Conservation (phyloP, 139 green algal species). For the Marvania coccoides region DNA sequence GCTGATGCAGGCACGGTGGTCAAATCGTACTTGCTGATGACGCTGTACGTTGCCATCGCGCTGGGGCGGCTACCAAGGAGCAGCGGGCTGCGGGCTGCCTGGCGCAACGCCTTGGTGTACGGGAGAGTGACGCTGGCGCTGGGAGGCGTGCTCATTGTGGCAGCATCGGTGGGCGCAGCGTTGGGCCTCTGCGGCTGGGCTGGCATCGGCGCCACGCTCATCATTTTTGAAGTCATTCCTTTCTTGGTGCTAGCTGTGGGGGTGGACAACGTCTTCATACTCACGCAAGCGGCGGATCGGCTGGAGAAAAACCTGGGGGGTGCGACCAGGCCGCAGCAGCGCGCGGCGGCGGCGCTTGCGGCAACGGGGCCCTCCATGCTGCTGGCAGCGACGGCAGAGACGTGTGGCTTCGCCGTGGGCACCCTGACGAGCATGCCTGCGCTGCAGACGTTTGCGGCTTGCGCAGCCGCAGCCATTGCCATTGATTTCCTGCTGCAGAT, state of each 20-base stretch:
- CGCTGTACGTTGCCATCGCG: conserved; percentile 70
- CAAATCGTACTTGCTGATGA: conserved; percentile 74
- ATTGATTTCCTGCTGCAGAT: conserved; percentile 81
- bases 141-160: conserved; percentile 67
- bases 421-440: conserved; percentile 74
- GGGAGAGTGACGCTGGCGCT: conserved; percentile 41
- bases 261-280: conserved; percentile 95
- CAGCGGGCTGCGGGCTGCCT: conserved; percentile 3
- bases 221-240: conserved; percentile 85
- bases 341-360: conserved; percentile 61
- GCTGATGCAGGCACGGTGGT: conserved; percentile 59
- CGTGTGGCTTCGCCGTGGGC: conserved; percentile 67
- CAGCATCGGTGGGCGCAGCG: conserved; percentile 53
- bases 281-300: conserved; percentile 64
- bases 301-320: conserved; percentile 19
- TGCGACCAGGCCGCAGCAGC: conserved; percentile 23
- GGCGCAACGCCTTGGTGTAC: neutral
- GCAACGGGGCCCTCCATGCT: conserved; percentile 77
- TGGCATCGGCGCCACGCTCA: conserved; percentile 59
- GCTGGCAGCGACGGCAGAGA: conserved; percentile 46
- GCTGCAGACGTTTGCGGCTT: conserved; percentile 77
- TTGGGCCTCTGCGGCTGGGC: conserved; percentile 55
- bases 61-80: conserved; percentile 46
- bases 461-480: conserved; percentile 64
- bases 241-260: conserved; percentile 88